phyloP scores from a whole-genome alignment of 768 basidiomycete genomes.

The Gloeopeniophorella convolvens region DNA sequence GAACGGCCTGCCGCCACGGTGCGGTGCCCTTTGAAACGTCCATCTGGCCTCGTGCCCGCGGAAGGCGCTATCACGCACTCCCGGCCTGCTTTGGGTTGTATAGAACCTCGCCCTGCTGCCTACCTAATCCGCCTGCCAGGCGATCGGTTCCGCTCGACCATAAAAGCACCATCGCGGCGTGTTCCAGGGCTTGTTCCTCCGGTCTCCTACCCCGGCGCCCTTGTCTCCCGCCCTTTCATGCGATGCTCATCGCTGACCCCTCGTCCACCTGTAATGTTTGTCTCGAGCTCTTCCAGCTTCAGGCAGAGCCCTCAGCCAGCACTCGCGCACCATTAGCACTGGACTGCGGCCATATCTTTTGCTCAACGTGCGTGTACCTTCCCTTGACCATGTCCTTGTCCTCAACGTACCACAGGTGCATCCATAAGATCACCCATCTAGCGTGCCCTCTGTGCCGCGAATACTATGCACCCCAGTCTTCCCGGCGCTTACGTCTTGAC shows the following conservation, averaged over 20 bases:
- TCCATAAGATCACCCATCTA: constrained; percentile 14
- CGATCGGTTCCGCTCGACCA: constrained; percentile 17
- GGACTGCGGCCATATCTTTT: constrained; percentile 25
- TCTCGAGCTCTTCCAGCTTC: constrained; percentile 23
- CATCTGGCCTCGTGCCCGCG: constrained; percentile 17
- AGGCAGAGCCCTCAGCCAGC: constrained; percentile 8
- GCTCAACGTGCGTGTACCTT: constrained; percentile 15
- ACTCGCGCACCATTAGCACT: constrained; percentile 22
- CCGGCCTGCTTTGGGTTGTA: constrained; percentile 5
- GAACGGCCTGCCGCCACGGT: constrained; percentile 11
- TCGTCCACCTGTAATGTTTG: constrained; percentile 27
- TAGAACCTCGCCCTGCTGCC: constrained; percentile 3
- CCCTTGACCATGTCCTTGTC: background rate
- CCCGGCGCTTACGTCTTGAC: constrained; percentile 19
- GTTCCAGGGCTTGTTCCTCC: constrained; percentile 17
- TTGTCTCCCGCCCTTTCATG: constrained; percentile 7
- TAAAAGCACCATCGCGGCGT: constrained; percentile 17
- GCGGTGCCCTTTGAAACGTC: constrained; percentile 5
- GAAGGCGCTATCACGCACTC: constrained; percentile 11
- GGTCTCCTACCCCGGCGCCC: constrained; percentile 12
- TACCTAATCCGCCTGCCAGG: constrained; percentile 17
- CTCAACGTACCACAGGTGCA: constrained; percentile 13
- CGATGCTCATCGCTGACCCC: constrained; percentile 24
- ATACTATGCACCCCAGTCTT: constrained; percentile 13
- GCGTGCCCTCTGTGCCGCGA: constrained; percentile 20